Conservation (phyloP, 2,329 filamentous ascomycete species). For the Sclerotinia borealis region DNA sequence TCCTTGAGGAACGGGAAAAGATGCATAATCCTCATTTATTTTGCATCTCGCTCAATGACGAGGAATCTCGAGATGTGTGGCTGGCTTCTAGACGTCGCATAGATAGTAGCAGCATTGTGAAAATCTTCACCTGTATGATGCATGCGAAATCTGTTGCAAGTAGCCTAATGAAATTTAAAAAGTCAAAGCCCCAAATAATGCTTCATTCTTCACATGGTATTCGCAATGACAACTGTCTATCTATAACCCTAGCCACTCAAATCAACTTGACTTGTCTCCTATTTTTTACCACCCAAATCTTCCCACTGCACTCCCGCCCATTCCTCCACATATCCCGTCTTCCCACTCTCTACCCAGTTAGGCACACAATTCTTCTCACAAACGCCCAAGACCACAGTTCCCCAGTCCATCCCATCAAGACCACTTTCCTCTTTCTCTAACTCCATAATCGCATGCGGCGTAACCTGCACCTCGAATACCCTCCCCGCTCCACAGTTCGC, state of each 20-base stretch:
- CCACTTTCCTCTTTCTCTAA: constrained; percentile 70
- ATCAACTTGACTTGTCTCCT: background rate
- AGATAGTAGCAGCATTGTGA: constrained; percentile 5
- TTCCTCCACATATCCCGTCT: constrained; percentile 75
- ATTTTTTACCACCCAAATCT: constrained; percentile 45
- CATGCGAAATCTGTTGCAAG: constrained; percentile 1
- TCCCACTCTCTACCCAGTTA: constrained; percentile 49
- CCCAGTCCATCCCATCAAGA: constrained; percentile 94
- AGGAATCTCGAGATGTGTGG: constrained; percentile 6
- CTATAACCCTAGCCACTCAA: background rate
- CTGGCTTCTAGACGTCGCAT: constrained; percentile 1
- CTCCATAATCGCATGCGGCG: constrained; percentile 82
- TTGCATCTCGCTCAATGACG: constrained; percentile 1
- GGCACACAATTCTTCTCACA: constrained; percentile 75
- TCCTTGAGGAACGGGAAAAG: constrained; percentile 8
- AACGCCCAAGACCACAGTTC: constrained; percentile 80
- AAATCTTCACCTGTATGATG: background rate
- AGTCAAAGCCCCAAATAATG: background rate
- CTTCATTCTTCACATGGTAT: constrained; percentile 2
- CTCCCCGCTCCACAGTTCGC: constrained; percentile 66
- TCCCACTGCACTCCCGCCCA: constrained; percentile 99
- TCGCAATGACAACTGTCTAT: background rate
- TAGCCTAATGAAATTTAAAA: background rate
- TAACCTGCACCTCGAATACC: constrained; percentile 88
- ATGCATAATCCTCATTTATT: background rate